Percentiles rank a stretch among this genome's conserved stretches.
These are phyloP conservation scores for Planoprotostelium fungivorum DNA, from an alignment of 78 protist genomes.

Conservation along the genomic window DNA sequence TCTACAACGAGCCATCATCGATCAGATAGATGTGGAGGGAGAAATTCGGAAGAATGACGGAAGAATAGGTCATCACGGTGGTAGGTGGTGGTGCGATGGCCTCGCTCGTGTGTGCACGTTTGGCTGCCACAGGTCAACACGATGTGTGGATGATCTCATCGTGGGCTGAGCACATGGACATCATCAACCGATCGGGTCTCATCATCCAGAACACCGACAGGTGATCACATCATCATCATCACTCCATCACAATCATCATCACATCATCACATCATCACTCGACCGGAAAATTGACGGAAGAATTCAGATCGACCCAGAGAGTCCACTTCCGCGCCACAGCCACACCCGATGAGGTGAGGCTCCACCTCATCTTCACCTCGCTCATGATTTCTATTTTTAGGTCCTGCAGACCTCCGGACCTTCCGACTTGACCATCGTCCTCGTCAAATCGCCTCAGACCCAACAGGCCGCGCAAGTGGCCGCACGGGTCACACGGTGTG, in stretches of 20 bases:
- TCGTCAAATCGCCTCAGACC: conserved; percentile 40
- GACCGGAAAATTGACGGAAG: not conserved
- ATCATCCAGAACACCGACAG: conserved; percentile 1
- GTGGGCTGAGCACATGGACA: conserved; percentile 34
- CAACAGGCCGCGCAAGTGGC: conserved; percentile 48
- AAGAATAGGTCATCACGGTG: conserved; percentile 30
- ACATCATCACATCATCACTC: not conserved
- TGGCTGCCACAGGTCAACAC: conserved; percentile 20
- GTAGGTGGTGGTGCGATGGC: conserved; percentile 77
- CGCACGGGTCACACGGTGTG: conserved; percentile 6
- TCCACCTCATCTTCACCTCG: too few species aligned
- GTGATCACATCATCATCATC: not conserved
- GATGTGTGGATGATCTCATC: conserved; percentile 63
- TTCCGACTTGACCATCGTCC: conserved; percentile 52
- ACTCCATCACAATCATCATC: not conserved
- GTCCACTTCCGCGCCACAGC: not conserved
- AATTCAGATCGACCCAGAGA: not conserved
- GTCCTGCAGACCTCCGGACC: not conserved
- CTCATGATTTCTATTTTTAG: too few species aligned
- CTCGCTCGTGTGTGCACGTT: conserved; percentile 41
- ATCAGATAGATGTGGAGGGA: too few species aligned
- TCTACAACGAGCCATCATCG: not conserved
- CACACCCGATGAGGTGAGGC: conserved; percentile 14
- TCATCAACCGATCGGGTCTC: conserved; percentile 19
- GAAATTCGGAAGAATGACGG: too few species aligned